These are phyloP conservation scores for Xylaria intraflava DNA, from an alignment of 495 filamentous ascomycete genomes.

Conservation along the genomic window DNA sequence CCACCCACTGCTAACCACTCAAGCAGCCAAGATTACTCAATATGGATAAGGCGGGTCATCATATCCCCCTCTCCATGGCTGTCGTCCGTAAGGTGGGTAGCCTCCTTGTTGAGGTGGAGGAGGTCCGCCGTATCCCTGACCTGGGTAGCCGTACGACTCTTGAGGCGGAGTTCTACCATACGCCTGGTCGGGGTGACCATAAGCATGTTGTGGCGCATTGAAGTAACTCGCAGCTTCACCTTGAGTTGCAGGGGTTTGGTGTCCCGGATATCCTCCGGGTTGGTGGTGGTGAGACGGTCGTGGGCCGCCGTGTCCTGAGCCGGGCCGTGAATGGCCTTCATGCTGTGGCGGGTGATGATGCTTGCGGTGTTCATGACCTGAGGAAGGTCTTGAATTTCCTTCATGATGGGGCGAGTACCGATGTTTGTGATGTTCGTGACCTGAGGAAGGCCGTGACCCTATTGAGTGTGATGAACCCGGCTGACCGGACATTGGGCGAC, in stretches of 20 bases:
- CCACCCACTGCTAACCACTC: background rate
- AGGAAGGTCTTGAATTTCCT: background rate
- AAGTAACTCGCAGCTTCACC: constrained; percentile 25
- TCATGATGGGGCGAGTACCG: background rate
- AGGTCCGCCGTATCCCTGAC: background rate
- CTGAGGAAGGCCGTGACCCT: constrained; percentile 2
- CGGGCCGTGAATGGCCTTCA: constrained; percentile 1
- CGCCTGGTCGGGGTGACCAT: background rate
- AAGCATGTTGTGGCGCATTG: constrained; percentile 1
- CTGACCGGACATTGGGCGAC: constrained; percentile 14
- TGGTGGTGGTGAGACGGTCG: constrained; percentile 13
- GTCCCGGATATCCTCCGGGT: constrained; percentile 4
- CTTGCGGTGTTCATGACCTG: constrained; percentile 11
- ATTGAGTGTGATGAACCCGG: constrained; percentile 15
- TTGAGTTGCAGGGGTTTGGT: constrained; percentile 6
- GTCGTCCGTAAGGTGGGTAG: constrained; percentile 21
- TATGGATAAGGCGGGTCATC: constrained; percentile 10
- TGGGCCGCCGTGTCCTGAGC: constrained; percentile 9
- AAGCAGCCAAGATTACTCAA: background rate
- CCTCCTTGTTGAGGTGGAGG: constrained; percentile 16
- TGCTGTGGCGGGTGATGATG: background rate
- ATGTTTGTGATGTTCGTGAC: constrained; percentile 11
- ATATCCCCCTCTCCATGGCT: constrained; percentile 20
- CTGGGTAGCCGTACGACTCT: background rate
- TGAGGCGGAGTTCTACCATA: too few relatives aligned